Base-by-base conservation (phyloP, 345 rosid species). In the Gossypium australe region DNA sequence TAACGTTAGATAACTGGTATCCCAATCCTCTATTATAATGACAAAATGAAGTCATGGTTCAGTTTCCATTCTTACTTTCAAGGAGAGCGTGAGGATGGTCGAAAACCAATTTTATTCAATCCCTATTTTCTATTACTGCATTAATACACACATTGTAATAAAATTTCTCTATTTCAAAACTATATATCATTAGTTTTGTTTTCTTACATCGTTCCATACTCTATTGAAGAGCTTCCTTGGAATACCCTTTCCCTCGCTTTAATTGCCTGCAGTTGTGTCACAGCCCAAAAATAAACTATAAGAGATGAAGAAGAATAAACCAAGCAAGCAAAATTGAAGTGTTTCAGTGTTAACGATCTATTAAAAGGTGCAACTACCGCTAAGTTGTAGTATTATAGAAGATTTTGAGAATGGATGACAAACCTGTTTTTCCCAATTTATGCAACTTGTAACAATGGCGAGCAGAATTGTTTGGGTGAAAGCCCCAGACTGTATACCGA, bases 171-270 rank as follows among this genome's bases (percentile, higher is more conserved):
- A 12, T 63, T 64, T 5, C 47, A 41, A 64, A 63, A n/a, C 22
- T 41, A n/a, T n/a, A 27, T 13, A 25, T n/a, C 48, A 38, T 38
- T 41, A n/a, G 10, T 49, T 68, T 12, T 49, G 11, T 14, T 18
- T 49, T 13, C 64, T 66, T 53, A 41, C 20, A 44, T 59, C 17
- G 38, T 13, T 25, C 1, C 65, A 34, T 77, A 51, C 18, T 77
- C 75, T 41, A 22, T 14, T 51, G 51, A 20, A 12, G 77, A 48
- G n/a, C 67, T 78, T 78, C 78, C 64, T n/a, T 68, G 78, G 43
- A 81, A 81, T 20, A 81, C 34, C 70, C 89, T 81, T 34, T 83
- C 76, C 75, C 86, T 81, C 48, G 89, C 82, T 60, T 74, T 67
- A 18, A 8, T 76, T 58, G 85, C 86, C 91, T 87, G 86, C 79